Evolutionary conservation across 805 yeast species (phyloP).

Genomic region (Ogataea zsoltii): DNA sequence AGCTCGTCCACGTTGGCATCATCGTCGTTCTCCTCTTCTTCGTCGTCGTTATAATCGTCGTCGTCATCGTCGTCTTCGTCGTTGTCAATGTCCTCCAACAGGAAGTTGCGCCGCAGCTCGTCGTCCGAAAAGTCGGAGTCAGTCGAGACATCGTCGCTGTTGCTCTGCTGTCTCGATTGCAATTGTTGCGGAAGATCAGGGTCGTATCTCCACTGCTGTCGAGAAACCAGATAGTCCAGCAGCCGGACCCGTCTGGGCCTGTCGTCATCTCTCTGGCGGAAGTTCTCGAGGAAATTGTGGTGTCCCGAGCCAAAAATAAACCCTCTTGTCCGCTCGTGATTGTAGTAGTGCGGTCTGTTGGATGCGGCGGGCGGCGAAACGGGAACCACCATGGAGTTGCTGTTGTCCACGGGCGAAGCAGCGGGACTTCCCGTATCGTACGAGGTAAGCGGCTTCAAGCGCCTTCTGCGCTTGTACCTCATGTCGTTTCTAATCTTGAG

Average conservation of each 20-base stretch:
- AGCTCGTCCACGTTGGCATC: slow-evolving; percentile 24
- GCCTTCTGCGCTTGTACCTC: slow-evolving; percentile 33
- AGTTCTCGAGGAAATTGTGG: slow-evolving; percentile 18
- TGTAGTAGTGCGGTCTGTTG: slow-evolving; percentile 15
- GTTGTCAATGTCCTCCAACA: slow-evolving; percentile 15
- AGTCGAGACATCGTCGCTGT: slow-evolving; percentile 16
- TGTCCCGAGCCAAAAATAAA: slow-evolving; percentile 20
- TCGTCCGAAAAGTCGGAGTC: slow-evolving; percentile 22
- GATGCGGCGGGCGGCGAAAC: slow-evolving; percentile 1
- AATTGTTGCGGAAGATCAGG: slow-evolving; percentile 18
- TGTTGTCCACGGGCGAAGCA: slow-evolving; percentile 7
- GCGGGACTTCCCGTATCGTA: slow-evolving; percentile 1
- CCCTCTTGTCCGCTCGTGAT: slow-evolving; percentile 20
- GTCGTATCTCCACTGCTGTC: slow-evolving; percentile 22
- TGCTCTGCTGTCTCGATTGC: slow-evolving; percentile 11
- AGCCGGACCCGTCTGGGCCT: slow-evolving; percentile 23
- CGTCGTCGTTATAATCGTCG: slow-evolving; percentile 19
- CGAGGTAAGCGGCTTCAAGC: slow-evolving; percentile 22
- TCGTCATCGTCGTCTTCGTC: slow-evolving; percentile 12
- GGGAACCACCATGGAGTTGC: not conserved
- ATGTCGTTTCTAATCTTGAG: slow-evolving; percentile 29
- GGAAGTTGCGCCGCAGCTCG: slow-evolving; percentile 15
- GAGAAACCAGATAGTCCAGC: slow-evolving; percentile 22
- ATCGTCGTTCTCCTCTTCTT: slow-evolving; percentile 24
- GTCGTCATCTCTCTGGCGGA: slow-evolving; percentile 18